Conservation (phyloP, 2,329 filamentous ascomycete genomes). For the Aspergillus fischeri region DNA sequence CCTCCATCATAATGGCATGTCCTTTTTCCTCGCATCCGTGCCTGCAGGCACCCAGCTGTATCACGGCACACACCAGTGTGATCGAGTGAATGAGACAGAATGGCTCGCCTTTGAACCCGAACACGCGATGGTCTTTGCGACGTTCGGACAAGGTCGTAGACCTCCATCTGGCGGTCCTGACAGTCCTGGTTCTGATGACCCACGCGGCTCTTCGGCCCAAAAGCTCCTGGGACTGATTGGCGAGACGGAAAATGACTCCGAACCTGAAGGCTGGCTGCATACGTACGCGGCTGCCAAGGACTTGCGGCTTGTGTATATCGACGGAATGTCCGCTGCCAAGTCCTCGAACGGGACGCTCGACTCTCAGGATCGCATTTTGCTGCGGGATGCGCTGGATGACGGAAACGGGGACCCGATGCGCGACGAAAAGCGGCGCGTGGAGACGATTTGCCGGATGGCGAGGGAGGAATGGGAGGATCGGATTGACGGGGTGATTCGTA, state of each 20-base stretch:
- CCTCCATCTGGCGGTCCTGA: conserved; percentile 3
- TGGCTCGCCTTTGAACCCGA: conserved; percentile 77
- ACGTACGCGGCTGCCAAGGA: conserved; percentile 58
- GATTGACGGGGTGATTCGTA: conserved; percentile 62
- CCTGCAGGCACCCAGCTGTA: conserved; percentile 64
- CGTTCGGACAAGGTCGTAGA: conserved; percentile 7
- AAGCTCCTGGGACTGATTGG: neutral
- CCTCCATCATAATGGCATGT: conserved; percentile 71
- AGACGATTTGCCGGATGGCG: conserved; percentile 54
- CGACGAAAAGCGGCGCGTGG: conserved; percentile 51
- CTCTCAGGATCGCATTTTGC: conserved; percentile 60
- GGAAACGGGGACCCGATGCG: conserved; percentile 1
- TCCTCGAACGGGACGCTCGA: conserved; percentile 63
- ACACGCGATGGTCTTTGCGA: conserved; percentile 64
- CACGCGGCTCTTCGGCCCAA: neutral
- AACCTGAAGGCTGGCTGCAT: conserved; percentile 57
- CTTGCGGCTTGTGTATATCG: conserved; percentile 62
- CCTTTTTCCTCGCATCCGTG: conserved; percentile 62
- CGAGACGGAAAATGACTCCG: neutral
- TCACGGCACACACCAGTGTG: conserved; percentile 53
- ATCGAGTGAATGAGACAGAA: conserved; percentile 53
- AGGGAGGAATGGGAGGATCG: conserved; percentile 45
- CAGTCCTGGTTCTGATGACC: neutral
- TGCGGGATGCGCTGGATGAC: conserved; percentile 33
- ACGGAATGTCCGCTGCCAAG: conserved; percentile 67